These are phyloP conservation scores for Lithohypha guttulata DNA, from an alignment of 2,329 filamentous ascomycete species.

Conservation along the genomic window DNA sequence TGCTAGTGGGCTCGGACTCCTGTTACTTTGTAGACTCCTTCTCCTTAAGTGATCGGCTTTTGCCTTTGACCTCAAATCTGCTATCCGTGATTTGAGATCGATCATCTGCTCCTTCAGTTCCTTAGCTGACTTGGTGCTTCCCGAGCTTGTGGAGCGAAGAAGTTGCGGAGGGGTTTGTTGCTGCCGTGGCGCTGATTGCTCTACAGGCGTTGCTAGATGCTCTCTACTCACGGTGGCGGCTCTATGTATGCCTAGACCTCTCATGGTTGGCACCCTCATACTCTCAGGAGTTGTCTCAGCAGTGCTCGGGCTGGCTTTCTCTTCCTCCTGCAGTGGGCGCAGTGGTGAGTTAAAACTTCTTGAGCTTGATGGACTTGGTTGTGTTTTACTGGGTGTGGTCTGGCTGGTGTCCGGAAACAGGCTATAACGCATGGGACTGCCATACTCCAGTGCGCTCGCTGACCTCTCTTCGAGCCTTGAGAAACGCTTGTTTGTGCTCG, in stretches of 20 bases:
- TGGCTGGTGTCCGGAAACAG: constrained; percentile 9
- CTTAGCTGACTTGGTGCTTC: constrained; percentile 18
- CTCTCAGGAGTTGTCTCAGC: constrained; percentile 20
- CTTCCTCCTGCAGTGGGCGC: constrained; percentile 19
- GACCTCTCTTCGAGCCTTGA: constrained; percentile 19
- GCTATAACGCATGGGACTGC: constrained; percentile 8
- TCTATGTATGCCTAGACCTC: constrained; percentile 20
- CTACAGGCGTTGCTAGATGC: constrained; percentile 11
- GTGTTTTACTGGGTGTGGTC: background rate
- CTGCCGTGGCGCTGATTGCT: background rate
- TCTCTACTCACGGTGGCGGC: constrained; percentile 14
- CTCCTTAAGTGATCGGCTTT: constrained; percentile 69
- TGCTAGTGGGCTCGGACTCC: constrained; percentile 69
- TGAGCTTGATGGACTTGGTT: constrained; percentile 13
- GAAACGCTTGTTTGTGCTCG: constrained; percentile 14
- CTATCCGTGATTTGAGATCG: constrained; percentile 75
- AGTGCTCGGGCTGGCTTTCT: constrained; percentile 15
- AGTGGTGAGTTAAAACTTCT: constrained; percentile 20
- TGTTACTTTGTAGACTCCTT: constrained; percentile 63
- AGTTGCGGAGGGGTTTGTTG: constrained; percentile 9
- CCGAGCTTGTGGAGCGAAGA: constrained; percentile 13
- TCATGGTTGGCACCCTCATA: background rate
- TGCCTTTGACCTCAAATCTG: constrained; percentile 64
- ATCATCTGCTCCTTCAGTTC: constrained; percentile 75
- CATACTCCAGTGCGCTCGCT: constrained; percentile 21